Conservation (phyloP, 2,329 filamentous ascomycete species). For the Plectosphaerella plurivora region DNA sequence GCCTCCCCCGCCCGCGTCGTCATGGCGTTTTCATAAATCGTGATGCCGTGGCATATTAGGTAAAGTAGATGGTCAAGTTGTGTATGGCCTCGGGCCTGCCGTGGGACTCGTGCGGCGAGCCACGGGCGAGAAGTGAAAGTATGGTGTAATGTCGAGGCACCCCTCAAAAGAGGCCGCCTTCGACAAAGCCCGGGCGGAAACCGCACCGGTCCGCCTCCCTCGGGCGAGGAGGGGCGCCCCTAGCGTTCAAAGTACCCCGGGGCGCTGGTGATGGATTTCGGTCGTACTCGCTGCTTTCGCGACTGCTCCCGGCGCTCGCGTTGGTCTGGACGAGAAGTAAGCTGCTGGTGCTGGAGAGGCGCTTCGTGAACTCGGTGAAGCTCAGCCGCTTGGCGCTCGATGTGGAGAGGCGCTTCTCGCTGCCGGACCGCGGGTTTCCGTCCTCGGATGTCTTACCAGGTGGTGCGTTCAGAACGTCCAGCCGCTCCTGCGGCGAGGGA, state of each 20-base stretch:
- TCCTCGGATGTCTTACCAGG: constrained; percentile 28
- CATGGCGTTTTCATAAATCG: too few relatives aligned
- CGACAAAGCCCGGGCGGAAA: constrained; percentile 51
- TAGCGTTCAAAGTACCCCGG: constrained; percentile 23
- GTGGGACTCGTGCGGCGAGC: too few relatives aligned
- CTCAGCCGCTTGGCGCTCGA: constrained; percentile 54
- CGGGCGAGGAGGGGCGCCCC: constrained; percentile 22
- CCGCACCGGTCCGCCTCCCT: constrained; percentile 39
- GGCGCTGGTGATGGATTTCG: constrained; percentile 28
- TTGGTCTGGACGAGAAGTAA: constrained; percentile 56
- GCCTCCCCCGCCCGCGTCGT: too few relatives aligned
- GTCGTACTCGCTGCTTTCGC: constrained; percentile 42
- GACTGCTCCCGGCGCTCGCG: constrained; percentile 41
- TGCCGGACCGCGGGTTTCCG: constrained; percentile 19
- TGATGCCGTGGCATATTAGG: too few relatives aligned
- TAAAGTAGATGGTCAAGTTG: too few relatives aligned
- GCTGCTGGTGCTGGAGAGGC: constrained; percentile 57
- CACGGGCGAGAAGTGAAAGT: too few relatives aligned
- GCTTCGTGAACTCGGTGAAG: constrained; percentile 57
- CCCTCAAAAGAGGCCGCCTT: constrained; percentile 50
- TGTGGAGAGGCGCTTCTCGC: constrained; percentile 46
- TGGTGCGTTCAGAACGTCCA: neutral
- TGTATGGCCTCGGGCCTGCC: too few relatives aligned
- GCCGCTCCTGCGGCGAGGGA: constrained; percentile 7
- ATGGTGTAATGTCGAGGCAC: neutral